A percentile compares a stretch with the other conserved stretches of the same genome.
Evolutionary conservation across 768 basidiomycete species (phyloP).

Genomic region (Galerina marginata): DNA sequence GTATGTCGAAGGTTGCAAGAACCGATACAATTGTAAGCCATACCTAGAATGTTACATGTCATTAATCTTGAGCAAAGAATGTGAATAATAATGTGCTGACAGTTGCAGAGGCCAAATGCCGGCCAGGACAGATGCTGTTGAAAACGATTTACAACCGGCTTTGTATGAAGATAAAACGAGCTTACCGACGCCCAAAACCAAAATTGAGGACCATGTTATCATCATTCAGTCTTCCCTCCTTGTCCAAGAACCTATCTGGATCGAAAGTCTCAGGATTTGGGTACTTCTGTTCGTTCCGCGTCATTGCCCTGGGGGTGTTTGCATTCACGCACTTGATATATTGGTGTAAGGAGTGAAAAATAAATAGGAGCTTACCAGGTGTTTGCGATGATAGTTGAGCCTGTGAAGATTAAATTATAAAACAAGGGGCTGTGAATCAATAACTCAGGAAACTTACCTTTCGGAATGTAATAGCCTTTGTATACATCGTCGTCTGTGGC

Average conservation of each 20-base stretch:
- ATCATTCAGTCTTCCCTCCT: slow-evolving; percentile 18
- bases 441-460: slow-evolving; percentile 13
- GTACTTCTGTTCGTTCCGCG: slow-evolving; percentile 28
- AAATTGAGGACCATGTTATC: slow-evolving; percentile 21
- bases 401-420: slow-evolving; percentile 5
- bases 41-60: slow-evolving; percentile 7
- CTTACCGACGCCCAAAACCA: slow-evolving; percentile 30
- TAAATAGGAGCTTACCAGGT: slow-evolving; percentile 16
- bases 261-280: slow-evolving; percentile 32
- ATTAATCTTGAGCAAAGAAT: not conserved
- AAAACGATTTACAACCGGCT: not conserved
- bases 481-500: slow-evolving; percentile 33
- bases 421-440: not conserved
- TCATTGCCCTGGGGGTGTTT: slow-evolving; percentile 24
- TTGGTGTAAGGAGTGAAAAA: not conserved
- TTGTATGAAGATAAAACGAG: not conserved
- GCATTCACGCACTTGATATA: not conserved
- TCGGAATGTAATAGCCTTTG: slow-evolving; percentile 34
- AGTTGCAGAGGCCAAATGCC: slow-evolving; percentile 24
- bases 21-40: slow-evolving; percentile 24
- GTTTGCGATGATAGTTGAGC: slow-evolving; percentile 20
- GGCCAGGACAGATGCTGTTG: slow-evolving; percentile 25
- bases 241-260: slow-evolving; percentile 30
- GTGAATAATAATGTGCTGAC: slow-evolving; percentile 1
- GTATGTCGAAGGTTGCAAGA: slow-evolving; percentile 20